Evolutionary conservation across 2,329 filamentous ascomycete genomes (phyloP).

Genomic region (Sporothrix phasma): DNA sequence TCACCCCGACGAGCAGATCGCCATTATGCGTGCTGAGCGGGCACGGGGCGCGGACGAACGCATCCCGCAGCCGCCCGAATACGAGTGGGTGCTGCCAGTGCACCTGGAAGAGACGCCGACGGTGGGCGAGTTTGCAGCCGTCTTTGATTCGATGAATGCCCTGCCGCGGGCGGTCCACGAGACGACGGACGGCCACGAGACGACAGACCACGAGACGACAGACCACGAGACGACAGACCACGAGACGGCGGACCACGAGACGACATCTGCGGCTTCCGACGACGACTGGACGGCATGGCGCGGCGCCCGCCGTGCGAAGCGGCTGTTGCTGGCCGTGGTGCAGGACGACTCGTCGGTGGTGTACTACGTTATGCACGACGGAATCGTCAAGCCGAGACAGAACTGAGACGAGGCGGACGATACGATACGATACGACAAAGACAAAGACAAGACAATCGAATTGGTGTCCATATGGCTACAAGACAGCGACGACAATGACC

Average conservation of each 20-base stretch:
- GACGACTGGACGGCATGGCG: constrained; percentile 33
- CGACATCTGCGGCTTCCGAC: constrained; percentile 11
- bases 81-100: constrained; percentile 69
- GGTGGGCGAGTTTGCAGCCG: constrained; percentile 51
- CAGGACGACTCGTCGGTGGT: constrained; percentile 75
- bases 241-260: no score
- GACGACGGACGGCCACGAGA: no score
- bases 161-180: constrained; percentile 30
- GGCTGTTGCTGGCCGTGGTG: constrained; percentile 62
- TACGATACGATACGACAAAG: background rate
- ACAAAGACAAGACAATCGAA: background rate
- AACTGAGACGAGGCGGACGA: constrained; percentile 43
- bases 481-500: no score
- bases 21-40: constrained; percentile 53
- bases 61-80: constrained; percentile 43
- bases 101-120: constrained; percentile 66
- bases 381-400: constrained; percentile 76
- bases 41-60: constrained; percentile 35
- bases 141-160: constrained; percentile 55
- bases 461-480: no score
- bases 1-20: constrained; percentile 78
- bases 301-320: constrained; percentile 45
- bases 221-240: no score
- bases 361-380: constrained; percentile 78
- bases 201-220: no score